A percentile compares a stretch with the other conserved stretches of the same genome.
Conservation (phyloP, 2,329 filamentous ascomycete species). For the Diaporthe nobilis region DNA sequence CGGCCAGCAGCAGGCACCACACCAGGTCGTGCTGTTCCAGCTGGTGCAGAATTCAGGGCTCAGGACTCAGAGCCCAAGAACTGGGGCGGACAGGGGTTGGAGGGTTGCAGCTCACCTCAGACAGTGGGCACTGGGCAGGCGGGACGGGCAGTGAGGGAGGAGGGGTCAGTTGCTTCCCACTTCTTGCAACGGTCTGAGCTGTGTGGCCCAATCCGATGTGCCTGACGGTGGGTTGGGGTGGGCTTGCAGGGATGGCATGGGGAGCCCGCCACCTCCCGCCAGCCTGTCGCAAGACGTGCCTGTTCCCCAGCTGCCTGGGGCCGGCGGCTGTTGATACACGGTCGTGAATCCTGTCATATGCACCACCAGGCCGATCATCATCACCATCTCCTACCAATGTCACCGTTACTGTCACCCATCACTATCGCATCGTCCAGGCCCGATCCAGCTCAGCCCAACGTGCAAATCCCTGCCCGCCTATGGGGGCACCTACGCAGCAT, state of each 20-base stretch:
- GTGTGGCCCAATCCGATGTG: slow-evolving; percentile 33
- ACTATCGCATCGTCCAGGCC: neutral
- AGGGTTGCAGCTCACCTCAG: slow-evolving; percentile 12
- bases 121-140: slow-evolving; percentile 25
- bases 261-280: slow-evolving; percentile 34
- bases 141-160: slow-evolving; percentile 16
- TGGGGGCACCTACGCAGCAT: neutral
- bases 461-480: slow-evolving; percentile 1
- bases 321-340: slow-evolving; percentile 41
- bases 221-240: slow-evolving; percentile 15
- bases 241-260: slow-evolving; percentile 32
- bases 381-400: neutral
- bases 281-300: slow-evolving; percentile 22
- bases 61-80: slow-evolving; percentile 17
- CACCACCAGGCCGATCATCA: slow-evolving; percentile 12
- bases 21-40: neutral
- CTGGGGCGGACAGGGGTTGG: slow-evolving; percentile 22
- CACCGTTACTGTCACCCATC: neutral
- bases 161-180: neutral
- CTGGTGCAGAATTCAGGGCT: slow-evolving; percentile 17
- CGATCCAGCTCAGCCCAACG: neutral
- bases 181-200: neutral
- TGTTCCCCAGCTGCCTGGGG: slow-evolving; percentile 32
- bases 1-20: slow-evolving; percentile 16
- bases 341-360: slow-evolving; percentile 30